Percentiles rank a stretch among this genome's conserved stretches.
Evolutionary conservation across 305 asterid species (phyloP).

Genomic region (Fraxinus baroniana): DNA sequence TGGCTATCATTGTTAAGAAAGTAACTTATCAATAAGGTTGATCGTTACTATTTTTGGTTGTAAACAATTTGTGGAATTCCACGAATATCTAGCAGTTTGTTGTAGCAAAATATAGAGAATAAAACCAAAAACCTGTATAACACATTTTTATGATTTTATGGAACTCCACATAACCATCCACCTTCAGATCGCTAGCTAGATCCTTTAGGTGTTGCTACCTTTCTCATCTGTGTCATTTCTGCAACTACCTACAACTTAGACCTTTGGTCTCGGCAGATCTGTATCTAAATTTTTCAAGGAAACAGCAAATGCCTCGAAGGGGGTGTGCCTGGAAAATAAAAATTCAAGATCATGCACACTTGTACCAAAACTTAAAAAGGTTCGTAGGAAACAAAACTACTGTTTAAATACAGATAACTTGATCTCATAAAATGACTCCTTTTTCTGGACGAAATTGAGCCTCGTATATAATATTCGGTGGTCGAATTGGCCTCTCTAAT

Average conservation of each 20-base stretch:
- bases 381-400: conserved; percentile 13
- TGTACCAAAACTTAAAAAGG: conserved; percentile 19
- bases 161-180: conserved; percentile 81
- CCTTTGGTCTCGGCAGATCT: conserved; percentile 62
- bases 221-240: conserved; percentile 89
- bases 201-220: conserved; percentile 74
- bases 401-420: conserved; percentile 43
- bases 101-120: conserved; percentile 4
- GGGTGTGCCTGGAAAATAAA: conserved; percentile 60
- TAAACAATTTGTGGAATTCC: neutral
- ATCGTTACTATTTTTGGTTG: neutral
- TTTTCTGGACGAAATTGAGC: conserved; percentile 74
- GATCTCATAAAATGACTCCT: conserved; percentile 64
- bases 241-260: conserved; percentile 92
- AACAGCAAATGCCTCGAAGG: conserved; percentile 83
- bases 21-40: neutral
- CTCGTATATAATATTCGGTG: conserved; percentile 50
- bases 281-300: conserved; percentile 55
- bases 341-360: conserved; percentile 25
- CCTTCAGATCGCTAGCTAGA: conserved; percentile 58
- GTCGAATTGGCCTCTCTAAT: conserved; percentile 40
- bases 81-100: neutral
- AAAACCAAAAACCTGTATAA: conserved; percentile 60
- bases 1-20: neutral
- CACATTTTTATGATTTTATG: conserved; percentile 53